Evolutionary conservation across 192 early-diverging fungal species (phyloP).

Genomic region (Linnemannia zychae): DNA sequence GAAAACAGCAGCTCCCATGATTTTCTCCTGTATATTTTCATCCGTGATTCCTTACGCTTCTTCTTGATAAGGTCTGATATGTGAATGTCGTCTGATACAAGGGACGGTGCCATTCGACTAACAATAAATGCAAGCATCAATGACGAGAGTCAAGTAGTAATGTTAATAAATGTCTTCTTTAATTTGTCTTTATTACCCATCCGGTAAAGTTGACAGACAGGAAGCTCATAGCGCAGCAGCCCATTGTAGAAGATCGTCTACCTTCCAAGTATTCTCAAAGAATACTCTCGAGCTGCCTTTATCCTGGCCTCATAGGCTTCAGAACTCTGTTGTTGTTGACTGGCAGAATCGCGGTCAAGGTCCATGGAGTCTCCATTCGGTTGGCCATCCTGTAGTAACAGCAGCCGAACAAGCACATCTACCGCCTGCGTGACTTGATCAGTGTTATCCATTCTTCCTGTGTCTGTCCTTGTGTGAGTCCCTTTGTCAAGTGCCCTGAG

Average conservation of each 20-base stretch:
- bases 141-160: background rate
- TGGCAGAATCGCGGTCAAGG: slow-evolving; percentile 7
- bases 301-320: slow-evolving; percentile 18
- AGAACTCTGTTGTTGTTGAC: background rate
- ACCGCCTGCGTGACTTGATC: slow-evolving; percentile 37
- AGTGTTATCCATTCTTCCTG: slow-evolving; percentile 33
- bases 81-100: slow-evolving; percentile 68
- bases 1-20: background rate
- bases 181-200: background rate
- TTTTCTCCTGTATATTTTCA: background rate
- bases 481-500: background rate
- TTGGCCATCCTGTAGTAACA: slow-evolving; percentile 15
- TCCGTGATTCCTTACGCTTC: slow-evolving; percentile 63
- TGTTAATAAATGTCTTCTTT: background rate
- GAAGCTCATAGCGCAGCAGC: too few relatives aligned
- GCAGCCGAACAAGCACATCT: slow-evolving; percentile 34
- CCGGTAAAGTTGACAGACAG: too few relatives aligned
- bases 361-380: slow-evolving; percentile 15
- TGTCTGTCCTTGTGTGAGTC: background rate
- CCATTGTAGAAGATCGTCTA: background rate
- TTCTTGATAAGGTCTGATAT: slow-evolving; percentile 74
- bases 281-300: slow-evolving; percentile 44
- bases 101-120: slow-evolving; percentile 68
- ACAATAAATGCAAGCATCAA: background rate
- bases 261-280: slow-evolving; percentile 48